Base-by-base conservation (phyloP, 805 yeast species). In the Kuraishia borneana region DNA sequence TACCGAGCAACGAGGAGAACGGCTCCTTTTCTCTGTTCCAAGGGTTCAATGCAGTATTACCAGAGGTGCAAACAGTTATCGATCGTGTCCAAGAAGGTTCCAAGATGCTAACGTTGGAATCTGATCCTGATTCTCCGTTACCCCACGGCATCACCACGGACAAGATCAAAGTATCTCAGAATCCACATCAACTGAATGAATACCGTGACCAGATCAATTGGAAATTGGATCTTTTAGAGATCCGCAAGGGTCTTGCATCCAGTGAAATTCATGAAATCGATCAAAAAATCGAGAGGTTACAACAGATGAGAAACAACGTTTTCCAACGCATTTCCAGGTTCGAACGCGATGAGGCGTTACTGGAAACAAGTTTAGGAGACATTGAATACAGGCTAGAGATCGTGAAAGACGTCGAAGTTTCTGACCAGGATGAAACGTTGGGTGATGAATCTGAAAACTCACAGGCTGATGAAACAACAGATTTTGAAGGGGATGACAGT, bases 211-310 rank as follows among this genome's bases (percentile, higher is more conserved):
- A 53, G 7, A 56, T 76, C 10, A 58, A 56, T 25, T 62, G 65
- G 37, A 63, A 60, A 34, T 53, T 78, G 42, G 79, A 74, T 37
- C 51, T 71, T 13, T 50, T 76, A 37, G 79, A 75, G 41, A 65
- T 81, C 18, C 68, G 81, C 34, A 78, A 81, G 49, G 74, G 76
- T 16, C 51, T 78, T 26, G 74, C 83, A 0, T 65, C 82, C 1
- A 63, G 62, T 43, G 88, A 81, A 46, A 73, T 81, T 21, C 55
- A 61, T 33, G 88, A 76, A 36, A 60, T 81, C 23, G 89, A 81
- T 48, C 48, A 47, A 25, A 68, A 74, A 42, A 68, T 81, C 26
- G 61, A 64, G 30, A 65, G 63, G 42, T 47, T 80, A 29, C 69
- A 72, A 37, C 42, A 54, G 14, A 58, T 66, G 57, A 60, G 88